Conservation (phyloP, 139 green algal species). For the Pleodorina starrii region DNA sequence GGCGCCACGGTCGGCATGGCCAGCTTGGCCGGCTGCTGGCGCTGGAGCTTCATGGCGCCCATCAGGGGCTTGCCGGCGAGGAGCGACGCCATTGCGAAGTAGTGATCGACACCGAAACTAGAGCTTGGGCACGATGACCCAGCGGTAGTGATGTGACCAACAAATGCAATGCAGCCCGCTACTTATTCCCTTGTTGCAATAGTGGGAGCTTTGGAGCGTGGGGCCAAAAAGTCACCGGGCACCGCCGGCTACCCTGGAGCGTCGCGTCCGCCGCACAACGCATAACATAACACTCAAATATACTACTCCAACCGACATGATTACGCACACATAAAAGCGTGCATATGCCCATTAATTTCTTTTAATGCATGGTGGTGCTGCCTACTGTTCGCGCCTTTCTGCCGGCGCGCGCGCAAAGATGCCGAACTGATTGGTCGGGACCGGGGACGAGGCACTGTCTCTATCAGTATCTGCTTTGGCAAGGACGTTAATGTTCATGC, state of each 20-base stretch:
- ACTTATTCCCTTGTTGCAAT: neutral
- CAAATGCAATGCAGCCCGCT: neutral
- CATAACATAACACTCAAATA: neutral
- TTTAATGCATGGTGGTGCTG: too few species aligned
- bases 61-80: constrained; percentile 39
- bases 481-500: too few species aligned
- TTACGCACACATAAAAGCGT: too few species aligned
- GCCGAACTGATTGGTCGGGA: too few species aligned
- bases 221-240: constrained; percentile 4
- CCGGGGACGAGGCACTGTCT: too few species aligned
- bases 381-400: too few species aligned
- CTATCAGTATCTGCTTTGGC: too few species aligned
- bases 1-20: constrained; percentile 32
- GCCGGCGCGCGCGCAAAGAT: too few species aligned
- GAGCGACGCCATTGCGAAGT: constrained; percentile 13
- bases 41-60: constrained; percentile 36
- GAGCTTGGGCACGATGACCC: constrained; percentile 10
- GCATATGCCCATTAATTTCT: too few species aligned
- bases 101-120: constrained; percentile 30
- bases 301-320: neutral
- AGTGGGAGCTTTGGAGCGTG: neutral
- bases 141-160: neutral
- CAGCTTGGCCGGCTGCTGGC: constrained; percentile 21
- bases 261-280: neutral
- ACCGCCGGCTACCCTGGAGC: neutral